Evolutionary conservation across 2,329 filamentous ascomycete species (phyloP).

Genomic region (Orbilia blumenaviensis): DNA sequence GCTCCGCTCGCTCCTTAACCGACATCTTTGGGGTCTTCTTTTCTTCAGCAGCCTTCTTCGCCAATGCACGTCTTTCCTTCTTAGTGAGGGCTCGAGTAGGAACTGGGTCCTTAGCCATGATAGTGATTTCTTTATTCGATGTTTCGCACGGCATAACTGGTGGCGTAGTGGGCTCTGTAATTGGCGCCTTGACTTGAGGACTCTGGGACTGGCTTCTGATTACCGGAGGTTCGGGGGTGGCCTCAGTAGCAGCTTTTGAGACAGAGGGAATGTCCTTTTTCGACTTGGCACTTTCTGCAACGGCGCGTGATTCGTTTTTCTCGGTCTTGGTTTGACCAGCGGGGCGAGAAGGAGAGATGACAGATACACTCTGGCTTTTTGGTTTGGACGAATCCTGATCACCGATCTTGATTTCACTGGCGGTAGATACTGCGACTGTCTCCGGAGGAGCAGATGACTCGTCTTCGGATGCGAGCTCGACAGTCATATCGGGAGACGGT

Average conservation of each 20-base stretch:
- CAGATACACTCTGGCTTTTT: neutral
- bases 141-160: neutral
- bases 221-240: neutral
- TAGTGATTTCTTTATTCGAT: neutral
- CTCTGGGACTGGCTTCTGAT: neutral
- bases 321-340: neutral
- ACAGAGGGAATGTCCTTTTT: neutral
- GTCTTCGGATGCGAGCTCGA: neutral
- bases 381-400: neutral
- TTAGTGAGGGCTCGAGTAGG: slow-evolving; percentile 7
- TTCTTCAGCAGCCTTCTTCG: neutral
- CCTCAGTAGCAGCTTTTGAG: neutral
- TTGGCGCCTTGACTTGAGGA: neutral
- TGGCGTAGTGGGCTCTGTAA: neutral
- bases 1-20: slow-evolving; percentile 27
- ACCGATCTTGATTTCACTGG: neutral
- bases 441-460: neutral
- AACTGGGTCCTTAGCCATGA: neutral
- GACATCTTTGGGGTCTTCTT: slow-evolving; percentile 8
- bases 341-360: neutral
- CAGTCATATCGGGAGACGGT: neutral
- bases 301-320: neutral
- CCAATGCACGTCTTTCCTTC: slow-evolving; percentile 23
- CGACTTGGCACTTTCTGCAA: neutral
- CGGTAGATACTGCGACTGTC: neutral